Percentiles rank a stretch among this genome's conserved stretches.
Evolutionary conservation across 495 filamentous ascomycete species (phyloP).

Genomic region (Aspergillus hancockii): DNA sequence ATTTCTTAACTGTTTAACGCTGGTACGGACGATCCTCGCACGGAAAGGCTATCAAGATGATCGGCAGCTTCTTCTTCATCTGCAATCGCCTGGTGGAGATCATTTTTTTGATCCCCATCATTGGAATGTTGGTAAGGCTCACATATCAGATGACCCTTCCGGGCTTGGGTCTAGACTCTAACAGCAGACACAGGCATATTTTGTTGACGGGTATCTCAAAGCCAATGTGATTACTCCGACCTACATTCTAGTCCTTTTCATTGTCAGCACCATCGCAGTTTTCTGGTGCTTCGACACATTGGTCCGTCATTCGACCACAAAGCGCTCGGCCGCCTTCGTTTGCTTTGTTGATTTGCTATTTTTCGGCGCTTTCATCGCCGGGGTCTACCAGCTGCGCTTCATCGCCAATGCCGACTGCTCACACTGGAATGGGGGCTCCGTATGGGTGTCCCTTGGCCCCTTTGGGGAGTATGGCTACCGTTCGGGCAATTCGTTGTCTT

Average conservation of each 20-base stretch:
- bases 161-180: not conserved
- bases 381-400: slow-evolving; percentile 71
- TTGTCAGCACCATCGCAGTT: slow-evolving; percentile 75
- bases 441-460: slow-evolving; percentile 60
- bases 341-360: slow-evolving; percentile 76
- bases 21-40: not conserved
- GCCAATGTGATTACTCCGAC: slow-evolving; percentile 72
- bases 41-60: slow-evolving; percentile 52
- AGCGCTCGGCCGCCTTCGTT: slow-evolving; percentile 73
- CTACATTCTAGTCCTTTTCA: slow-evolving; percentile 88
- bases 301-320: slow-evolving; percentile 74
- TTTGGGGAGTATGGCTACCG: slow-evolving; percentile 51
- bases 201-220: slow-evolving; percentile 72
- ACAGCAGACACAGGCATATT: slow-evolving; percentile 57
- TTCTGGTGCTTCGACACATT: slow-evolving; percentile 82
- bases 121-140: slow-evolving; percentile 73
- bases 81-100: slow-evolving; percentile 82
- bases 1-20: not conserved
- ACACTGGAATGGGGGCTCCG: slow-evolving; percentile 46
- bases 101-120: slow-evolving; percentile 79
- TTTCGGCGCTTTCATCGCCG: slow-evolving; percentile 80
- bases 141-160: not conserved
- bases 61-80: slow-evolving; percentile 79
- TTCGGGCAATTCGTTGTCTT: slow-evolving; percentile 40
- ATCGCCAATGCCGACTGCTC: slow-evolving; percentile 69